phyloP scores from a whole-genome alignment of 2,329 filamentous ascomycete species.

The Nemania bipapillata region DNA sequence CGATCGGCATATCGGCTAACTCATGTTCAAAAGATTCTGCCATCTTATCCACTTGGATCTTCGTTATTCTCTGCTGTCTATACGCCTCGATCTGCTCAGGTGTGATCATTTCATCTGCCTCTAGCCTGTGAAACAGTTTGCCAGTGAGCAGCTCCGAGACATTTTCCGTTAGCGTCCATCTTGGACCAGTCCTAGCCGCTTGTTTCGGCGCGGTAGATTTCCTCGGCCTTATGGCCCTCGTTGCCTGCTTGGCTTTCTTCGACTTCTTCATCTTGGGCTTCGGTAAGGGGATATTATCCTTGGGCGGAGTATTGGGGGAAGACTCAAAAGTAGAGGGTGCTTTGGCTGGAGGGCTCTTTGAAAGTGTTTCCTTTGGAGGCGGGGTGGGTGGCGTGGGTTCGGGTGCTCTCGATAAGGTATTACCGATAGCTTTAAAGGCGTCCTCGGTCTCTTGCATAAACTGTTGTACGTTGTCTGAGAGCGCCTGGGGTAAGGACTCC shows the following conservation, averaged over 20 bases:
- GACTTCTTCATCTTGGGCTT: conserved; percentile 56
- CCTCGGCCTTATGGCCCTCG: conserved; percentile 44
- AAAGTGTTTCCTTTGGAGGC: conserved; percentile 35
- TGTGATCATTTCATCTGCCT: conserved; percentile 70
- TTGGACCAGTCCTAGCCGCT: conserved; percentile 51
- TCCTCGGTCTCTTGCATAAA: conserved; percentile 63
- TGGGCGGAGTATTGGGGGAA: conserved; percentile 16
- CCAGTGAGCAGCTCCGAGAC: conserved; percentile 67
- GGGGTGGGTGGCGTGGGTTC: conserved; percentile 38
- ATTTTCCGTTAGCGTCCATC: conserved; percentile 67
- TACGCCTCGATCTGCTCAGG: conserved; percentile 62
- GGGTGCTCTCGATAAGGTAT: conserved; percentile 55
- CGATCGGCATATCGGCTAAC: conserved; percentile 56
- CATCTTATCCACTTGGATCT: conserved; percentile 48
- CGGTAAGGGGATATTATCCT: conserved; percentile 44
- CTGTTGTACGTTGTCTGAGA: conserved; percentile 57
- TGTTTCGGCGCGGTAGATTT: conserved; percentile 45
- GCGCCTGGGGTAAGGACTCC: conserved; percentile 36
- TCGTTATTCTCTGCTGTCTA: conserved; percentile 55
- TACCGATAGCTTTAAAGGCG: conserved; percentile 61
- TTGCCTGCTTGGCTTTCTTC: conserved; percentile 39
- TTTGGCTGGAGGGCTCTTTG: conserved; percentile 26
- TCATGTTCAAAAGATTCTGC: conserved; percentile 51
- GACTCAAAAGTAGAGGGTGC: conserved; percentile 6
- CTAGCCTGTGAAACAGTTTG: conserved; percentile 65